Evolutionary conservation across 305 asterid species (phyloP).

Genomic region (Lippia alba): DNA sequence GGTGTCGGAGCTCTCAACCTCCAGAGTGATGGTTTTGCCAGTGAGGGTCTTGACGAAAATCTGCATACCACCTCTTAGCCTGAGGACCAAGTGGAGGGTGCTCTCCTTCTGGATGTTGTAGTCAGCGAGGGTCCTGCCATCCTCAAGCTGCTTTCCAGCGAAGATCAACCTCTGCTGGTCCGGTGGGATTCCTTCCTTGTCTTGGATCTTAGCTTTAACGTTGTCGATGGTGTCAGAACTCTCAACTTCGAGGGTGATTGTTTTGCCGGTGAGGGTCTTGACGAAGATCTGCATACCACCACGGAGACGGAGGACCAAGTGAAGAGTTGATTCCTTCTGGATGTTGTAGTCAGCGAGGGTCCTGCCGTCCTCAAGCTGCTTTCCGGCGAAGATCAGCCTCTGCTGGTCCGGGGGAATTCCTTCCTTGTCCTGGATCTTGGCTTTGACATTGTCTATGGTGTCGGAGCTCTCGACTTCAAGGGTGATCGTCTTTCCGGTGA

Average conservation of each 20-base stretch:
- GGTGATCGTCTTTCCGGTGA: slow-evolving; percentile 59
- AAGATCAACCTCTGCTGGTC: slow-evolving; percentile 57
- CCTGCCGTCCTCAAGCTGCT: slow-evolving; percentile 57
- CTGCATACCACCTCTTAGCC: slow-evolving; percentile 57
- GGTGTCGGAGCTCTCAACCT: slow-evolving; percentile 49
- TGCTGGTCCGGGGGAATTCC: slow-evolving; percentile 52
- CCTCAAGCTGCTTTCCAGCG: slow-evolving; percentile 51
- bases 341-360: slow-evolving; percentile 53
- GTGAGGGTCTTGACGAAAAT: slow-evolving; percentile 50
- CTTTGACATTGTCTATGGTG: slow-evolving; percentile 52
- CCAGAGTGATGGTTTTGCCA: slow-evolving; percentile 44
- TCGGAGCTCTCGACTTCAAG: slow-evolving; percentile 60
- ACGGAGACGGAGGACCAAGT: slow-evolving; percentile 47
- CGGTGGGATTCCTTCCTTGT: slow-evolving; percentile 54
- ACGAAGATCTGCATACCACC: slow-evolving; percentile 66
- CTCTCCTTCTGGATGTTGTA: slow-evolving; percentile 56
- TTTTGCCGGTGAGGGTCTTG: slow-evolving; percentile 51
- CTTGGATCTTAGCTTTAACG: slow-evolving; percentile 56
- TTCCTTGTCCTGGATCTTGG: slow-evolving; percentile 56
- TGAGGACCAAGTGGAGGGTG: slow-evolving; percentile 48
- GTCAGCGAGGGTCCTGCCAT: slow-evolving; percentile 51
- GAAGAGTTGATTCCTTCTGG: slow-evolving; percentile 50
- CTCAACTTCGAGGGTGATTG: slow-evolving; percentile 51
- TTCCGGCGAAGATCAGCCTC: slow-evolving; percentile 51
- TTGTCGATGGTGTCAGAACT: slow-evolving; percentile 58